Conservation (phyloP, 768 basidiomycete genomes). For the Amanita phalloides region DNA sequence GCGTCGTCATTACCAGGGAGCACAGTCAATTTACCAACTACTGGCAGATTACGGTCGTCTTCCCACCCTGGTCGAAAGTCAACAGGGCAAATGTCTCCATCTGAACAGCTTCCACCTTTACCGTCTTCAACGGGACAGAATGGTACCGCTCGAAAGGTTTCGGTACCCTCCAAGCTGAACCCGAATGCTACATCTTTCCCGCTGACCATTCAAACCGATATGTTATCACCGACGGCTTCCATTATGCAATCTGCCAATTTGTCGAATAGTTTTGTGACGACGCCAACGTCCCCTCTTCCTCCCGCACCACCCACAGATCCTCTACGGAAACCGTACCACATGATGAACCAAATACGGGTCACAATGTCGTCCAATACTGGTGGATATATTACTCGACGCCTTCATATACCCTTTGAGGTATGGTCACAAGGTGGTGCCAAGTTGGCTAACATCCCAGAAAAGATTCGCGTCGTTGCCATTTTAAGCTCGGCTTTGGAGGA, state of each 20-base stretch:
- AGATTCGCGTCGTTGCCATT: conserved; percentile 77
- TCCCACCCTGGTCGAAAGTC: conserved; percentile 74
- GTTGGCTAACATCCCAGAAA: conserved; percentile 70
- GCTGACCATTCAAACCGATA: conserved; percentile 40
- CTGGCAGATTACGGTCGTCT: conserved; percentile 50
- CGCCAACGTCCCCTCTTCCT: conserved; percentile 72
- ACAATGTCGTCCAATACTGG: conserved; percentile 76
- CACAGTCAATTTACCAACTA: conserved; percentile 21
- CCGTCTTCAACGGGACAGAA: conserved; percentile 28
- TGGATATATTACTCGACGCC: conserved; percentile 77
- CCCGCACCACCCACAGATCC: conserved; percentile 61
- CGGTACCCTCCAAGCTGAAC: conserved; percentile 49
- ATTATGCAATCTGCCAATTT: conserved; percentile 35
- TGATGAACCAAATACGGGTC: conserved; percentile 72
- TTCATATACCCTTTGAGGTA: conserved; percentile 83
- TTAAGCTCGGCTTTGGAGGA: conserved; percentile 74
- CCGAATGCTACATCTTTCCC: conserved; percentile 35
- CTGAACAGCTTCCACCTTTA: conserved; percentile 43
- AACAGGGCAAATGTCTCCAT: conserved; percentile 43
- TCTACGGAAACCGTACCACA: conserved; percentile 77
- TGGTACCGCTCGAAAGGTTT: conserved; percentile 44
- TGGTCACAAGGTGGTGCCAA: conserved; percentile 91
- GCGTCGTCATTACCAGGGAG: conserved; percentile 35
- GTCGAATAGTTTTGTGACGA: conserved; percentile 51
- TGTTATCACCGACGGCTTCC: conserved; percentile 19